phyloP scores from a whole-genome alignment of 1,284 basidiomycete species.

The Fomitiporia mediterranea region DNA sequence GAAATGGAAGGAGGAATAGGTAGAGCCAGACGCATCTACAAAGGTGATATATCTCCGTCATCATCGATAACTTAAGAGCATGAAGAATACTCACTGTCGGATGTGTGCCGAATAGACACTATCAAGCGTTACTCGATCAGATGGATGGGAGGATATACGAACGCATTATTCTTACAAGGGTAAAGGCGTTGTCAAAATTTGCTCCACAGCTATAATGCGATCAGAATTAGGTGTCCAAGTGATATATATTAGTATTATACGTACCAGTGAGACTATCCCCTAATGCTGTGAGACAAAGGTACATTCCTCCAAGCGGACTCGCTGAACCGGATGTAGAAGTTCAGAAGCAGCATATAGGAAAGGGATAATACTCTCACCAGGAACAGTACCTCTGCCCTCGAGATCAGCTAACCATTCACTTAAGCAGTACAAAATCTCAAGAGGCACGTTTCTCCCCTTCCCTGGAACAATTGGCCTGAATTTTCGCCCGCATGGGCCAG shows the following conservation, averaged over 20 bases:
- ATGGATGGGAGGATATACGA: not conserved
- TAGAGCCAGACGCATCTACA: conserved; percentile 62
- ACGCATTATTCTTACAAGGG: conserved; percentile 49
- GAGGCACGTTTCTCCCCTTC: conserved; percentile 42
- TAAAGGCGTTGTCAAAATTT: conserved; percentile 57
- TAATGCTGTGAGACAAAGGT: conserved; percentile 43
- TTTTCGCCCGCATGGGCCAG: conserved; percentile 24
- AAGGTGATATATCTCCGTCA: too few species aligned
- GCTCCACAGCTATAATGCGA: conserved; percentile 42
- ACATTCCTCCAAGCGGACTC: conserved; percentile 46
- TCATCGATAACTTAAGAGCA: not conserved
- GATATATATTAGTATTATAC: conserved; percentile 21
- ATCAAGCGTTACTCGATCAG: not conserved
- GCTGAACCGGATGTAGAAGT: conserved; percentile 30
- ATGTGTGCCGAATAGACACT: conserved; percentile 62
- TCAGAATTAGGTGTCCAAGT: too few species aligned
- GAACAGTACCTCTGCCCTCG: conserved; percentile 50
- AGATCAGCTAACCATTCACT: conserved; percentile 56
- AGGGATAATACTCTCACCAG: conserved; percentile 35
- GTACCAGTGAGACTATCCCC: conserved; percentile 51
- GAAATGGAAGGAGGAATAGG: conserved; percentile 65
- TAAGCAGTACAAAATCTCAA: conserved; percentile 49
- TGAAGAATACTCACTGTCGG: conserved; percentile 31
- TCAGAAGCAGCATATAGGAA: conserved; percentile 5
- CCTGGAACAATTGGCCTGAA: conserved; percentile 36